A percentile compares a stretch with the other conserved stretches of the same genome.
phyloP scores from a whole-genome alignment of 352 stramenopile species.

The Phytopythium litorale region DNA sequence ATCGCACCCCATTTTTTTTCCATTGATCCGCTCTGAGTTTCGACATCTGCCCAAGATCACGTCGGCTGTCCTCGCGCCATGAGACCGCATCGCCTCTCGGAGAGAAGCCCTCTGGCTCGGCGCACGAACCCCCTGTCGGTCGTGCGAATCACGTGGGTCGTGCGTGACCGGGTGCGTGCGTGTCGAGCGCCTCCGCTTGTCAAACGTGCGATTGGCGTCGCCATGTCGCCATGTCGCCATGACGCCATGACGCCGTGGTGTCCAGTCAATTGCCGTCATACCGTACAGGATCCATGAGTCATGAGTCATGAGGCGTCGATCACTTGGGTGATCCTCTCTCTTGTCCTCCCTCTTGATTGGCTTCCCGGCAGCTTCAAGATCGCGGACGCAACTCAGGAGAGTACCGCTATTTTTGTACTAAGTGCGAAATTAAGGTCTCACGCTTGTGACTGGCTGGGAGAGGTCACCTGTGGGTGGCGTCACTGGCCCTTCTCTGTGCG shows the following conservation, averaged over 20 bases:
- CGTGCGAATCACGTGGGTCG: neutral
- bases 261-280: neutral
- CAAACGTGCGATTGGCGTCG: neutral
- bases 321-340: neutral
- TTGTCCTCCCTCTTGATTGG: no score
- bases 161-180: neutral
- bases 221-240: neutral
- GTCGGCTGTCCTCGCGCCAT: no score
- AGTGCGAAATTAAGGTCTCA: neutral
- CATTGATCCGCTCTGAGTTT: no score
- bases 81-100: neutral
- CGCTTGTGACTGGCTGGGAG: neutral
- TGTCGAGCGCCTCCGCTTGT: neutral
- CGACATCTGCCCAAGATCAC: no score
- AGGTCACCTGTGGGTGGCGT: neutral
- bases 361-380: neutral
- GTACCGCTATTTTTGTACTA: neutral
- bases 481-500: neutral
- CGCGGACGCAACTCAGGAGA: neutral
- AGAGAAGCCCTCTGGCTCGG: neutral
- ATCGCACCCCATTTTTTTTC: no score
- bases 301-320: no score
- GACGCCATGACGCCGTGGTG: neutral
- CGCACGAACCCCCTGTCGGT: neutral
- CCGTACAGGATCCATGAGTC: neutral